Base-by-base conservation (phyloP, 352 stramenopile species). In the Phytophthora colocasiae region DNA sequence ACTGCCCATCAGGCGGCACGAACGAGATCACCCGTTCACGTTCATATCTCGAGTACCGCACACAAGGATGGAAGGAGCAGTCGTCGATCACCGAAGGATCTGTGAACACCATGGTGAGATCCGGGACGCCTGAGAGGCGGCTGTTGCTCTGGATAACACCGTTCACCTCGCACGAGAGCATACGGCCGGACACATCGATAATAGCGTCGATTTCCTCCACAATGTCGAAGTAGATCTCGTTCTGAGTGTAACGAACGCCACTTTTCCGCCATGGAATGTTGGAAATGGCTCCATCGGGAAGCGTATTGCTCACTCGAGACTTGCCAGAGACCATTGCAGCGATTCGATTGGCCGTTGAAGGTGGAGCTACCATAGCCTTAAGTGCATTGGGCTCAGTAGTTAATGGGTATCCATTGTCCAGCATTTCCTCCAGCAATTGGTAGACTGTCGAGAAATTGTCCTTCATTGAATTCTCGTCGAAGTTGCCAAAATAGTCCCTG, bases 221-320 rank as follows among this genome's bases (percentile, higher is more conserved):
- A 71, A 99, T 98, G 74, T 99, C 97, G 61, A 99, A 96, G 77
- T 99, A 99, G 50, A 99, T 98, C 81, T 99, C 97, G 83, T 99
- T 99, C 66, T 93, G 87, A 49, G 86, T 92, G 77, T 99, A 99
- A 45, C 90, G 90, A 52, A 99, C 97, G 53, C 91, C 96, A 47
- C 89, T 94, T 65, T 98, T 98, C 65, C 97, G 84, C 97, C 97
- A 99, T 22, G 97, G 97, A 77, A 99, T 99, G 72, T 96, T 98
- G 32, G 91, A 98, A 27, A 98, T 86, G 2, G 95, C 96, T 7
- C 95, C 95, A 43, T 93, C 93, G 0, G 93, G 94, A 15, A 98
- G 71, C 47, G 87, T 93, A 55, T 98, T 97, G 61, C 91, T 97
- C 12, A 98, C 88, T 19, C 75, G 81, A 27, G 92, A 97, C 67